Evolutionary conservation across 805 yeast genomes (phyloP).

Genomic region (Starmerella potacharoeniae): DNA sequence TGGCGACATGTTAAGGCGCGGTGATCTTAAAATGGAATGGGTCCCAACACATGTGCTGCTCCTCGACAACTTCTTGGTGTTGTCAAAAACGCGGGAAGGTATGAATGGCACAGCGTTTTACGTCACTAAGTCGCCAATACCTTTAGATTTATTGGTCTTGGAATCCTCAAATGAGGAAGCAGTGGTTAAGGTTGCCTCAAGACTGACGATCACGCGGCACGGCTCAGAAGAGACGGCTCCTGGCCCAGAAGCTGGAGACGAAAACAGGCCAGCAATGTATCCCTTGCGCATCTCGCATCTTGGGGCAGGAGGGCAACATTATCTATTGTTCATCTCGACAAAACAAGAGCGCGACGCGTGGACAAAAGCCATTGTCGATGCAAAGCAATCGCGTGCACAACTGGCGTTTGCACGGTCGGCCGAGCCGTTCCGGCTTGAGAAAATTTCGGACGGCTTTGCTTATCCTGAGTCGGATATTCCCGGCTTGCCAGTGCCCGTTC

Average conservation of each 20-base stretch:
- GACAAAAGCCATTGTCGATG: conserved; percentile 41
- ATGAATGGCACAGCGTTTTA: conserved; percentile 27
- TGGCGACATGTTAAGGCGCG: conserved; percentile 49
- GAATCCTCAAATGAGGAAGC: conserved; percentile 35
- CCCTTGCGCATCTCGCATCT: conserved; percentile 30
- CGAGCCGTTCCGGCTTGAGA: conserved; percentile 45
- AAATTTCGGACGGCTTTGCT: conserved; percentile 52
- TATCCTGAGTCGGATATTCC: conserved; percentile 46
- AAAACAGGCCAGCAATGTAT: conserved; percentile 24
- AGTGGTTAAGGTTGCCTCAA: conserved; percentile 24
- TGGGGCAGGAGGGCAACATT: conserved; percentile 27
- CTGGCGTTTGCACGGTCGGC: conserved; percentile 29
- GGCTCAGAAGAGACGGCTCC: conserved; percentile 6
- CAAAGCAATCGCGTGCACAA: conserved; percentile 33
- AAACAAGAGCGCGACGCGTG: conserved; percentile 43
- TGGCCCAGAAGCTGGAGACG: conserved; percentile 9
- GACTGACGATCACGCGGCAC: conserved; percentile 16
- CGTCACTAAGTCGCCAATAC: conserved; percentile 31
- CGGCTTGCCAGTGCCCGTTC: conserved; percentile 25
- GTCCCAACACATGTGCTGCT: conserved; percentile 42
- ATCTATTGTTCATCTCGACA: conserved; percentile 27
- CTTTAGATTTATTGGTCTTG: conserved; percentile 46
- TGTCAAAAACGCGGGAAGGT: conserved; percentile 31
- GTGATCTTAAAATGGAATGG: conserved; percentile 54
- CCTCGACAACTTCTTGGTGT: conserved; percentile 53